Evolutionary conservation across 2,329 filamentous ascomycete genomes (phyloP).

Genomic region (Aspergillus candidus): DNA sequence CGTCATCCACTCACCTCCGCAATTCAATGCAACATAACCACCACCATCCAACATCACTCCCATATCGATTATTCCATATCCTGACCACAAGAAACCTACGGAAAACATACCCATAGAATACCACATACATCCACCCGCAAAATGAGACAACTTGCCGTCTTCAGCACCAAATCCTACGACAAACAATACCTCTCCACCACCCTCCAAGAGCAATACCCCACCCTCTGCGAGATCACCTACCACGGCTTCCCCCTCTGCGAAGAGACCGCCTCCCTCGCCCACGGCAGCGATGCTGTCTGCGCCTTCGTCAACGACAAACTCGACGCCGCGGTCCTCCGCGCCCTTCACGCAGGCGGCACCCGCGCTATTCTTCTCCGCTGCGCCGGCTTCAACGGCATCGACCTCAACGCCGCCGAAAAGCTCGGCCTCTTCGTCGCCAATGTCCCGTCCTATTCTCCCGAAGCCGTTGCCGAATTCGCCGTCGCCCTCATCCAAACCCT

Average conservation of each 20-base stretch:
- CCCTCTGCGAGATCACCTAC: constrained; percentile 47
- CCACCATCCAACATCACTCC: too few relatives aligned
- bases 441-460: constrained; percentile 62
- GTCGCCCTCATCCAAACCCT: constrained; percentile 62
- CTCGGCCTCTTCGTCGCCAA: constrained; percentile 58
- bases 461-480: constrained; percentile 64
- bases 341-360: constrained; percentile 47
- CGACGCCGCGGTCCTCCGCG: constrained; percentile 45
- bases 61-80: too few relatives aligned
- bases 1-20: too few relatives aligned
- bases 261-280: constrained; percentile 52
- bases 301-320: constrained; percentile 63
- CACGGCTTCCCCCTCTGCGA: constrained; percentile 53
- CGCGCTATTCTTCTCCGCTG: constrained; percentile 59
- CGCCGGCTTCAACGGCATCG: constrained; percentile 63
- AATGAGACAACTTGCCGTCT: constrained; percentile 57
- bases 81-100: too few relatives aligned
- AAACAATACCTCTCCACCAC: constrained; percentile 48
- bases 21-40: too few relatives aligned
- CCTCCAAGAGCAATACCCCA: constrained; percentile 19
- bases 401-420: constrained; percentile 50
- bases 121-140: not conserved
- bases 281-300: constrained; percentile 54
- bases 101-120: too few relatives aligned
- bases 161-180: constrained; percentile 61